These are phyloP conservation scores for Scenedesmus sp. DNA, from an alignment of 163 green algal species.

Conservation along the genomic window DNA sequence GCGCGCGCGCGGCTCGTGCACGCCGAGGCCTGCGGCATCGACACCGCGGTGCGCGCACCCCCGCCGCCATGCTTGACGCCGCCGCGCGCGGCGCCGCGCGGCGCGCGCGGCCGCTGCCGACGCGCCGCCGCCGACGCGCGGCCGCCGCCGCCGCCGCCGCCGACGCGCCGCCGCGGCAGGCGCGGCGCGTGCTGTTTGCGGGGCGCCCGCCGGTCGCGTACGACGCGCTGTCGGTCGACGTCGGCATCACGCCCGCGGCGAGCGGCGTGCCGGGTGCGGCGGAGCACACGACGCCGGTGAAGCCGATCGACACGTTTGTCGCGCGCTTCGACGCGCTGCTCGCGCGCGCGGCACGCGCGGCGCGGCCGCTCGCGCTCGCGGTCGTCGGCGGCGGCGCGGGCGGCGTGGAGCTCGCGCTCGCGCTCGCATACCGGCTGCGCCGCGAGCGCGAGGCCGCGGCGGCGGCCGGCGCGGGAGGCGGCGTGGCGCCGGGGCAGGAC, in stretches of 20 bases:
- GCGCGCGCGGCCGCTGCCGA: too few relatives aligned
- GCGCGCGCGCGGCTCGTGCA: conserved; percentile 81
- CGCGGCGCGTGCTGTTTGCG: conserved; percentile 69
- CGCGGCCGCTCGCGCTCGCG: conserved; percentile 59
- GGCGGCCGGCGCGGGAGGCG: too few relatives aligned
- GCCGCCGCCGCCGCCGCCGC: too few relatives aligned
- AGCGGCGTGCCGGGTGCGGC: conserved; percentile 67
- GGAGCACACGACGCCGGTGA: conserved; percentile 83
- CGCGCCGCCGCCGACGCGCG: too few relatives aligned
- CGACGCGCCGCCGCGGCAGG: conserved; percentile 47
- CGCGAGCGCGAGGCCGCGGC: too few relatives aligned
- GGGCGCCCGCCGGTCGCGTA: conserved; percentile 77
- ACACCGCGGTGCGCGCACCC: conserved; percentile 44
- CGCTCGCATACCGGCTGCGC: conserved; percentile 75
- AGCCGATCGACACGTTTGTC: conserved; percentile 89
- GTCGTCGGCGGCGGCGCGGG: conserved; percentile 92
- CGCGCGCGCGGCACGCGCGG: neutral
- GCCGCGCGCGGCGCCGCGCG: too few relatives aligned
- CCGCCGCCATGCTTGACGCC: too few relatives aligned
- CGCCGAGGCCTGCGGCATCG: conserved; percentile 74
- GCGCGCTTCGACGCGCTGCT: conserved; percentile 61
- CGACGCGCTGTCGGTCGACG: conserved; percentile 87
- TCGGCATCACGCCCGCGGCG: conserved; percentile 87
- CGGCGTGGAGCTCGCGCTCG: conserved; percentile 89
- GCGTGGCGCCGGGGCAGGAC: too few relatives aligned